These are phyloP conservation scores for Exophiala sp. DNA, from an alignment of 2,329 filamentous ascomycete species.

Conservation along the genomic window DNA sequence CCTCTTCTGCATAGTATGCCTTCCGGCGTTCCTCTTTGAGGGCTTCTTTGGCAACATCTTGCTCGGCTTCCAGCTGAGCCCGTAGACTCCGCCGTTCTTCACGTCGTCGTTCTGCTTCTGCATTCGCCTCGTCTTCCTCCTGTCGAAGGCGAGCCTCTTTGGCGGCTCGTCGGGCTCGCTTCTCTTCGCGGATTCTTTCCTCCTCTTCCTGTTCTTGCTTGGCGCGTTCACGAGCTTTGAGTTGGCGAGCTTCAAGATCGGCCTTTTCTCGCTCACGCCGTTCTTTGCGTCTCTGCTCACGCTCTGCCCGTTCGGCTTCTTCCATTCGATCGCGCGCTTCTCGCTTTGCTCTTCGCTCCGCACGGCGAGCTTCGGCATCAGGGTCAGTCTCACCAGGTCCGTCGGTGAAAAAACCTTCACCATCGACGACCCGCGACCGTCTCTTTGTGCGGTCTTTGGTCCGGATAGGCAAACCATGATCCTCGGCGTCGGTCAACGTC, in stretches of 20 bases:
- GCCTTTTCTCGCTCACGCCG: constrained; percentile 49
- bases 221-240: constrained; percentile 37
- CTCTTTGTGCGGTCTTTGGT: constrained; percentile 35
- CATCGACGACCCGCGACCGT: constrained; percentile 44
- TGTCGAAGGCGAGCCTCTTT: constrained; percentile 32
- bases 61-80: constrained; percentile 27
- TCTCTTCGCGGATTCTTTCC: constrained; percentile 51
- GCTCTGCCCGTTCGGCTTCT: constrained; percentile 33
- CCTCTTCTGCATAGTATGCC: constrained; percentile 31
- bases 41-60: constrained; percentile 15
- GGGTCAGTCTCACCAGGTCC: constrained; percentile 49
- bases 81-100: constrained; percentile 31
- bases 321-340: constrained; percentile 39
- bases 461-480: constrained; percentile 22
- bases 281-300: constrained; percentile 34
- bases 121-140: constrained; percentile 32
- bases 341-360: constrained; percentile 56
- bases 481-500: constrained; percentile 27
- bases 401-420: constrained; percentile 43
- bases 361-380: constrained; percentile 57
- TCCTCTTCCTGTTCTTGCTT: constrained; percentile 55
- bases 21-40: constrained; percentile 33
- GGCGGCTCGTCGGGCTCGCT: constrained; percentile 48
- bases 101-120: constrained; percentile 37
- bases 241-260: constrained; percentile 50